Percentiles rank a stretch among this genome's conserved stretches.
Evolutionary conservation across 2,329 filamentous ascomycete genomes (phyloP).

Genomic region (Fusarium nematophilum): DNA sequence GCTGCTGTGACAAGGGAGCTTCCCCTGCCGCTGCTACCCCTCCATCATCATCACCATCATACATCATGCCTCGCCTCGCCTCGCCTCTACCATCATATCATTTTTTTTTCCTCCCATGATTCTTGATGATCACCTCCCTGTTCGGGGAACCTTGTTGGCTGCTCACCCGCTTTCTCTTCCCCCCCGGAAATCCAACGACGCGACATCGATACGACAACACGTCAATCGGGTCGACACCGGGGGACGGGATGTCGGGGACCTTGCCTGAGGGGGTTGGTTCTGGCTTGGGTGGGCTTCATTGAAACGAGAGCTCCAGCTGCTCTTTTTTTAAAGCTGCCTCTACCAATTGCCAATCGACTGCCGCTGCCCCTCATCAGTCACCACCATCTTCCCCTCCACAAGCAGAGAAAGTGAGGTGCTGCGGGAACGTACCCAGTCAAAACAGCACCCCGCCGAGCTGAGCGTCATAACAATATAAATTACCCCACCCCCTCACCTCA

Average conservation of each 20-base stretch:
- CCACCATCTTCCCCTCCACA: constrained; percentile 3
- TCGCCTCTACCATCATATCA: constrained; percentile 10
- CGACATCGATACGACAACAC: constrained; percentile 26
- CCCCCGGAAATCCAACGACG: too few species aligned
- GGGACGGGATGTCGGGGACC: constrained; percentile 1
- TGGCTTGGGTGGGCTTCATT: too few species aligned
- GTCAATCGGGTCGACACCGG: constrained; percentile 19
- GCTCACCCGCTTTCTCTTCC: constrained; percentile 1
- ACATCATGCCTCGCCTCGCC: constrained; percentile 15
- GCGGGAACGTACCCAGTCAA: too few species aligned
- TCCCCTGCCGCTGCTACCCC: constrained; percentile 14
- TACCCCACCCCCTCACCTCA: constrained; percentile 40
- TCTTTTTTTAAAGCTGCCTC: too few species aligned
- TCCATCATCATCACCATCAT: constrained; percentile 22
- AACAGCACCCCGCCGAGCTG: too few species aligned
- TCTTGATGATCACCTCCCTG: constrained; percentile 6
- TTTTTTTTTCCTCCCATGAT: constrained; percentile 6
- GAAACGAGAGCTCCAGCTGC: not conserved
- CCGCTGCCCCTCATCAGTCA: constrained; percentile 19
- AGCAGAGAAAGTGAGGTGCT: not conserved
- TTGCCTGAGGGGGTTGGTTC: too few species aligned
- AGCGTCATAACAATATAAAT: constrained; percentile 40
- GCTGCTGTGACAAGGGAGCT: not conserved
- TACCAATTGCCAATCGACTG: constrained; percentile 24
- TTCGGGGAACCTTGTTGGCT: constrained; percentile 1